Percentiles rank a stretch among this genome's conserved stretches.
Conservation (phyloP, 106 monocot genomes). For the Posidonia australis region DNA sequence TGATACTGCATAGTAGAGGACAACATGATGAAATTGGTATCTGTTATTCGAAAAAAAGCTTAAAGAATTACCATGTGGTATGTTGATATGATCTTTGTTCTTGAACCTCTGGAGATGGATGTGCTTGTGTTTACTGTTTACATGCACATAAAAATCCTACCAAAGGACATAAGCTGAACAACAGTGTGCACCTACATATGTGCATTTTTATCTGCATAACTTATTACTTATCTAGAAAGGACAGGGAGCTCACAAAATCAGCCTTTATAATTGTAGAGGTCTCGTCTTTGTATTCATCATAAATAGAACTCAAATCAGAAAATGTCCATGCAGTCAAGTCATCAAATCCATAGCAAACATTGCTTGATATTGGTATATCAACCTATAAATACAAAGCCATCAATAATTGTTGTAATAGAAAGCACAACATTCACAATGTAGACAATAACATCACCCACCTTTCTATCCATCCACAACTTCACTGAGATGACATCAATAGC, state of each 20-base stretch:
- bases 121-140: too few relatives aligned
- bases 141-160: too few relatives aligned
- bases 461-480: slow-evolving; percentile 64
- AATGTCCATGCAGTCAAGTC: slow-evolving; percentile 49
- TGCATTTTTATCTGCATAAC: too few relatives aligned
- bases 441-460: slow-evolving; percentile 25
- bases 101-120: too few relatives aligned
- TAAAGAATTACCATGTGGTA: too few relatives aligned
- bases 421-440: neutral
- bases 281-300: slow-evolving; percentile 59
- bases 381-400: slow-evolving; percentile 20
- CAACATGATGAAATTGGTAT: too few relatives aligned
- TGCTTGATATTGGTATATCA: slow-evolving; percentile 38
- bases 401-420: neutral
- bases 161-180: too few relatives aligned
- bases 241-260: slow-evolving; percentile 44
- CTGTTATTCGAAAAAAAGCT: too few relatives aligned
- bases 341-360: slow-evolving; percentile 45
- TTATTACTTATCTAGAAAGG: neutral
- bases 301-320: slow-evolving; percentile 50
- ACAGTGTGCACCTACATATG: too few relatives aligned
- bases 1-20: slow-evolving; percentile 29
- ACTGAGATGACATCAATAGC: slow-evolving; percentile 42
- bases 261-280: slow-evolving; percentile 43
- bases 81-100: too few relatives aligned